Evolutionary conservation across 176 grass and related monocot species (phyloP), one percentile per base, ranked within the genome.

Genomic region (Elymus sibiricus): DNA sequence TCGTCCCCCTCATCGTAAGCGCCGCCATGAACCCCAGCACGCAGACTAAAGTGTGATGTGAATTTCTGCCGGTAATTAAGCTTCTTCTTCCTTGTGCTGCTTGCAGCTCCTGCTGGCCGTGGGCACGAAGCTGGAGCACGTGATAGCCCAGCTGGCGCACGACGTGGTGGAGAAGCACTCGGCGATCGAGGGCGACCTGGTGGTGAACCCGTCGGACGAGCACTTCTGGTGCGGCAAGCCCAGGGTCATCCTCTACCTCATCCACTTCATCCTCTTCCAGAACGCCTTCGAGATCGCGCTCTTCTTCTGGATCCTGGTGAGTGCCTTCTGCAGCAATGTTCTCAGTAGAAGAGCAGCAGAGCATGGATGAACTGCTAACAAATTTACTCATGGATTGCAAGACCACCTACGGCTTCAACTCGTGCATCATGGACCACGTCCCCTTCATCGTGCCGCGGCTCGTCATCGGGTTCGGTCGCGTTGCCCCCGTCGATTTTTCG

Each of bases 291-390:
- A 98, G 83, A 89, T 95, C 24, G 93, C 96, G 4, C 89, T 94
- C 80, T 98, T 98, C 88, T 98, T 98, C 88, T 98, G 96, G 96
- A 95, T 98, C 22, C 82, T 98, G 19, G 96, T 98, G 86, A 90
- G 93, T 46, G 44, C 11, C 44, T 10, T 4, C 26, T 26, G 24
- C 5, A 64, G 3, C n/a, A 81, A 35, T n/a, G n/a, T n/a, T n/a
- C n/a, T n/a, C 9, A 12, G 4, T n/a, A 79, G 39, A 39, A 9
- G 44, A 15, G 3, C 76, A 43, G 14, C 31, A n/a, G 25, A 70
- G 11, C 6, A 2, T 27, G 26, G 21, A 39, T 10, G 60, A 39
- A 39, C 38, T 39, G 31, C 31, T 32, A 32, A 32, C 31, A 2
- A 32, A 32, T 32, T 32, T 32, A 32, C 32, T 34, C 32, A 34